Evolutionary conservation across 2,329 filamentous ascomycete genomes (phyloP).

Genomic region (Colletotrichum spaethianum): DNA sequence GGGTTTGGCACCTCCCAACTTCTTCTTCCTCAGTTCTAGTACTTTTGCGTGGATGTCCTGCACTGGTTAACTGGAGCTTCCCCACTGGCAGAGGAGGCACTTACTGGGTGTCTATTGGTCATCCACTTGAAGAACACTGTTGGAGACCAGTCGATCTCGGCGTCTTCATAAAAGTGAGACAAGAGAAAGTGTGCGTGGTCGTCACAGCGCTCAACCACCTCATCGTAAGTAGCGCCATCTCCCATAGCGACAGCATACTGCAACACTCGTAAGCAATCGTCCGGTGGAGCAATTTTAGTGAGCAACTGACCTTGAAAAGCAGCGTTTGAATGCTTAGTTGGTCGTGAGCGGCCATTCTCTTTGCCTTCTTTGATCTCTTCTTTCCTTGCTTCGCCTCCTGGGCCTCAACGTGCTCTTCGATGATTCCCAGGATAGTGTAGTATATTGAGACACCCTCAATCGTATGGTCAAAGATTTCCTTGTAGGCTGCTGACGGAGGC

Average conservation of each 20-base stretch:
- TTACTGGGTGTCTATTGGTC: slow-evolving; percentile 56
- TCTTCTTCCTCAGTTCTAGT: slow-evolving; percentile 22
- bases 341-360: slow-evolving; percentile 11
- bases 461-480: slow-evolving; percentile 70
- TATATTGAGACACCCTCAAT: slow-evolving; percentile 75
- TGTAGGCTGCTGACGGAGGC: slow-evolving; percentile 70
- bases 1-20: neutral
- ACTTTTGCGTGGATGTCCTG: slow-evolving; percentile 36
- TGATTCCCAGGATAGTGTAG: slow-evolving; percentile 73
- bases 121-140: slow-evolving; percentile 68
- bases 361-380: slow-evolving; percentile 48
- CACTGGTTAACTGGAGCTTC: neutral
- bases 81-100: slow-evolving; percentile 27
- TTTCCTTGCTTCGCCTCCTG: slow-evolving; percentile 50
- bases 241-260: slow-evolving; percentile 68
- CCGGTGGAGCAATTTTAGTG: neutral
- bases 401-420: slow-evolving; percentile 54
- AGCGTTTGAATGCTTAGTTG: slow-evolving; percentile 31
- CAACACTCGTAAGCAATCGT: slow-evolving; percentile 16
- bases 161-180: slow-evolving; percentile 61
- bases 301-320: slow-evolving; percentile 53
- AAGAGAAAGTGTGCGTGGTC: slow-evolving; percentile 67
- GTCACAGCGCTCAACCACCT: slow-evolving; percentile 62
- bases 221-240: slow-evolving; percentile 65
- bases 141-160: slow-evolving; percentile 58